Evolutionary conservation across 345 rosid genomes (phyloP), one percentile per base, ranked within the genome.

Genomic region (Microthlaspi erraticum): DNA sequence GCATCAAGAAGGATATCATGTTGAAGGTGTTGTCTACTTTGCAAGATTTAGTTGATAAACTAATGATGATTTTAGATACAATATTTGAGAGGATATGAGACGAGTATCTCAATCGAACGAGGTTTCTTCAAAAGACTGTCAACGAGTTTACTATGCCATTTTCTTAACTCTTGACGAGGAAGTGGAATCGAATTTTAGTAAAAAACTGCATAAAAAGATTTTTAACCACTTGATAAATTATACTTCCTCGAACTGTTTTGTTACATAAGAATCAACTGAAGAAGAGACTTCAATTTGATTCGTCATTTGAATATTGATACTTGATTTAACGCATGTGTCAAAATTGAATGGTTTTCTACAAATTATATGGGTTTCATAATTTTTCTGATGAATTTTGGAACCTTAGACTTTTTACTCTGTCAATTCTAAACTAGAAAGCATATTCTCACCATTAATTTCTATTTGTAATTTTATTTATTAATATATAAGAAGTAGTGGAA

Each of bases 401-500:
- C 44, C 44, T 13, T 12, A 11, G 2, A 14, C 18, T 14, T n/a
- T 42, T 14, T n/a, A 43, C 48, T 6, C 10, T 43, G 48, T n/a
- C 48, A 6, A 43, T 17, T 37, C 10, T 2, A 69, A 45, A 16
- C 7, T 7, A 23, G 12, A 44, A n/a, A 36, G 16, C 6, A 38
- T 2, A 38, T 2, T 37, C 9, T 16, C 11, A 45, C 19, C 34
- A 48, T 14, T 16, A 16, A 48, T 36, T 33, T 44, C 0, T 59
- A 4, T 38, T 32, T 17, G 3, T 60, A 43, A 20, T 17, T 18
- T 19, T 13, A 2, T 12, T 5, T 12, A 10, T 14, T n/a, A n/a
- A n/a, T 17, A 12, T 16, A 29, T 42, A 29, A 4, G 58, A 73
- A 49, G 20, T 58, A 58, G 66, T 65, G 62, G 62, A 59, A 67